These are phyloP conservation scores for Trametes elegans DNA, from an alignment of 768 basidiomycete species.

Conservation along the genomic window DNA sequence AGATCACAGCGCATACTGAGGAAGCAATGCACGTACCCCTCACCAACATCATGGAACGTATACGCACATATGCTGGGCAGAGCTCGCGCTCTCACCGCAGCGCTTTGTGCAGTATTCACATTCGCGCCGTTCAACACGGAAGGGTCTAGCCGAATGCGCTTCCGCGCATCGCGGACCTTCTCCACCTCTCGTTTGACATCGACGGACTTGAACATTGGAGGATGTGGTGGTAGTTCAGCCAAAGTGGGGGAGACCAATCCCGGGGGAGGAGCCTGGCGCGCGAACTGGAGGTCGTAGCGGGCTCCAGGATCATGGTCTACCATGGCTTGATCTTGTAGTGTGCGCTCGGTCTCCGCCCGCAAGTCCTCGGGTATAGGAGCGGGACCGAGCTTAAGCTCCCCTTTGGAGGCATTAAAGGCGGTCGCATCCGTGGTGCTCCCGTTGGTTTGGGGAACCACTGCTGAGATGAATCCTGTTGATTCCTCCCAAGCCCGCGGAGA, in stretches of 20 bases:
- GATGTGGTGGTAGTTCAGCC: constrained; percentile 76
- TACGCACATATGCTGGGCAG: constrained; percentile 94
- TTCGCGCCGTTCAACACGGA: constrained; percentile 58
- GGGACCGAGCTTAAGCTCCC: constrained; percentile 83
- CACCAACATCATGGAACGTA: constrained; percentile 91
- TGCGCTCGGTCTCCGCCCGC: constrained; percentile 74
- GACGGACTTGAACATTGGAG: constrained; percentile 75
- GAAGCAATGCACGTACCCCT: constrained; percentile 64
- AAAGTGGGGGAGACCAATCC: constrained; percentile 65
- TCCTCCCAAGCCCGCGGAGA: constrained; percentile 77
- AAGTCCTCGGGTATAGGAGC: constrained; percentile 78
- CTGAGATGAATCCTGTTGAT: constrained; percentile 78
- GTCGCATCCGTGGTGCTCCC: constrained; percentile 56
- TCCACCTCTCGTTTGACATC: constrained; percentile 93
- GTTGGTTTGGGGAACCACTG: constrained; percentile 67
- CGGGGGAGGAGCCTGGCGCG: constrained; percentile 46
- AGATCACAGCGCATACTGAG: background rate
- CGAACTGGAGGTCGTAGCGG: constrained; percentile 61
- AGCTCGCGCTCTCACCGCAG: constrained; percentile 56
- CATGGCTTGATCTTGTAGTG: constrained; percentile 78
- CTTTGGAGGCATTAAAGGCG: constrained; percentile 74
- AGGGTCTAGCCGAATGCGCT: constrained; percentile 89
- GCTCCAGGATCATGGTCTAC: constrained; percentile 65
- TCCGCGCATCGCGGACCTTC: constrained; percentile 83
- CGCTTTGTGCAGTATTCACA: constrained; percentile 55